phyloP scores from a whole-genome alignment of 176 grass and related monocot species.

The Bothriochloa decipiens region DNA sequence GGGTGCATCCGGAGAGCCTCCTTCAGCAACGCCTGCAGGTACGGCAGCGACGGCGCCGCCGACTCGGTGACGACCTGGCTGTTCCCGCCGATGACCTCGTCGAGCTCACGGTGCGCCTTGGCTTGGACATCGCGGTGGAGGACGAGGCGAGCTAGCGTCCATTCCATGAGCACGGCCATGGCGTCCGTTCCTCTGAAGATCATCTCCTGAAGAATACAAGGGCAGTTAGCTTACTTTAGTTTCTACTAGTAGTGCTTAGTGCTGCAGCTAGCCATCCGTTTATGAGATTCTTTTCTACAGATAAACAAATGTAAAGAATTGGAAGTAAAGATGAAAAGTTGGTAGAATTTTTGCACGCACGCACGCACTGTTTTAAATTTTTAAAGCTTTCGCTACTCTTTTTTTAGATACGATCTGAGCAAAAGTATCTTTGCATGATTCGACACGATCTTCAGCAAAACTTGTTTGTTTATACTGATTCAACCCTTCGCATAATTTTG shows the following conservation, averaged over 20 bases:
- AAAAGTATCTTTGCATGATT: conserved; percentile 27
- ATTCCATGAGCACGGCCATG: conserved; percentile 88
- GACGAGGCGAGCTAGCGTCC: conserved; percentile 69
- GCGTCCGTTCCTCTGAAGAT: conserved; percentile 90
- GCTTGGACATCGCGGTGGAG: conserved; percentile 73
- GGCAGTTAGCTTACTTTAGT: not conserved
- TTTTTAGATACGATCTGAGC: conserved; percentile 18
- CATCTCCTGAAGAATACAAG: conserved; percentile 66
- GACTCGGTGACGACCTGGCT: conserved; percentile 38
- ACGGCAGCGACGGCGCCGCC: conserved; percentile 50
- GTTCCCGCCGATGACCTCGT: conserved; percentile 52
- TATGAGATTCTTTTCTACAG: conserved; percentile 29
- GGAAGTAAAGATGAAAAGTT: not conserved
- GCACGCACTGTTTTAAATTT: not conserved
- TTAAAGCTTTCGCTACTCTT: conserved; percentile 15
- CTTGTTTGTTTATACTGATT: not conserved
- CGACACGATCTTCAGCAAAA: not conserved
- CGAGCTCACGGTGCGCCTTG: conserved; percentile 63
- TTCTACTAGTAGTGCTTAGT: not conserved
- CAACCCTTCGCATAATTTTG: not conserved
- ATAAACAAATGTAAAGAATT: not conserved
- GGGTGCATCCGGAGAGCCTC: conserved; percentile 81
- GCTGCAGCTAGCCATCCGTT: conserved; percentile 25
- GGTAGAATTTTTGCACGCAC: conserved; percentile 28
- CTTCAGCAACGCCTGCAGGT: conserved; percentile 80